Percentiles rank a stretch among this genome's conserved stretches.
Conservation (phyloP, 345 rosid genomes). For the Cochlearia excelsa region DNA sequence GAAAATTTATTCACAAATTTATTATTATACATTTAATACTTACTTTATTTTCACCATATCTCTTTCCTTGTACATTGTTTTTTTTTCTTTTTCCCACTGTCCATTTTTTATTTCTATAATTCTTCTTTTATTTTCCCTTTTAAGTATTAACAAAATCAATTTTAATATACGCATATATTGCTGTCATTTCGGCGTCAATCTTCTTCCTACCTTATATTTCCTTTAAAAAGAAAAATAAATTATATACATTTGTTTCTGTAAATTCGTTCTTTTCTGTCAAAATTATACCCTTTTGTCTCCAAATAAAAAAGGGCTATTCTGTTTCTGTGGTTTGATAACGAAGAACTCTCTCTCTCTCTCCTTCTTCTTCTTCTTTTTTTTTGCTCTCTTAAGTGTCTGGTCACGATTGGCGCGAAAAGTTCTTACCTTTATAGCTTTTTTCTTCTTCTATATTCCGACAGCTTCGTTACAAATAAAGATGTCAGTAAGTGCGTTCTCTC, state of each 20-base stretch:
- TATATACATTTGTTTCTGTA: conserved; percentile 7
- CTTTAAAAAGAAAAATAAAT: not conserved
- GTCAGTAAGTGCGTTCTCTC: conserved; percentile 40
- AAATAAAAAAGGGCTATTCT: conserved; percentile 11
- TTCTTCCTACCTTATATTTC: conserved; percentile 28
- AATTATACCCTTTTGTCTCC: conserved; percentile 27
- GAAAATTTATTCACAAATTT: not conserved
- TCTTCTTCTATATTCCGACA: conserved; percentile 23
- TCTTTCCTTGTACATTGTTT: conserved; percentile 12
- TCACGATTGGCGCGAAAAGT: conserved; percentile 36
- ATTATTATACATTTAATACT: conserved; percentile 1
- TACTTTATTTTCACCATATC: conserved; percentile 1
- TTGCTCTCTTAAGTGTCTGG: not conserved
- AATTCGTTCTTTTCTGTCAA: conserved; percentile 10
- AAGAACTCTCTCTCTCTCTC: conserved; percentile 19
- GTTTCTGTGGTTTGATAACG: conserved; percentile 23
- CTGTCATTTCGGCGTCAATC: conserved; percentile 39
- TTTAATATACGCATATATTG: conserved; percentile 17
- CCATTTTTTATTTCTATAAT: not conserved
- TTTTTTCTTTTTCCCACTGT: conserved; percentile 7
- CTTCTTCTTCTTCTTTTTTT: conserved; percentile 14
- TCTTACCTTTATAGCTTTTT: conserved; percentile 27
- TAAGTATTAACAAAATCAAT: conserved; percentile 15
- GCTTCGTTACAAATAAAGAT: conserved; percentile 39
- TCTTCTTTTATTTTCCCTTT: conserved; percentile 7